Evolutionary conservation across 768 basidiomycete genomes (phyloP), one percentile per base, ranked within the genome.

Genomic region (Auriscalpium microsporum): DNA sequence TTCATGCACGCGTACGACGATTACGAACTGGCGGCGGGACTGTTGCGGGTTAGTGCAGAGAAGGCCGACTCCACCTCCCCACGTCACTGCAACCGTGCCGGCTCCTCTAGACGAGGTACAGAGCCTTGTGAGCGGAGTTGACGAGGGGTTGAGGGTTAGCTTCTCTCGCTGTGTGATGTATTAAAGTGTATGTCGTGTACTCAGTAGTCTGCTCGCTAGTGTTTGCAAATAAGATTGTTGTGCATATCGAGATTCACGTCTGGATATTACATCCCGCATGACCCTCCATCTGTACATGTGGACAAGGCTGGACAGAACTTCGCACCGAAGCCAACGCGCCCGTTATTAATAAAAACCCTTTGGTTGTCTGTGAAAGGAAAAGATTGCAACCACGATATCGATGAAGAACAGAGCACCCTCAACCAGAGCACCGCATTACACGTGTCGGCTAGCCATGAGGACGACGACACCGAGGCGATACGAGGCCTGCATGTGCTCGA

Each of bases 1-100:
- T 55, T 34, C 42, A 48, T 56, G 47, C 48, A 52, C 53, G 52
- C 48, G 48, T 23, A 59, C 40, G 51, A 53, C 50, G 54, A 55
- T 59, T 48, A 46, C 52, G 37, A 46, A 54, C 50, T 48, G 48
- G 53, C 40, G 21, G 34, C 34, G 37, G 37, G 58, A 23, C 40
- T 19, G 45, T 38, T 42, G 36, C 34, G 56, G 45, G 38, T 21
- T 36, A 45, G 45, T 4, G 28, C 47, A 51, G 48, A 48, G 40
- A 42, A 42, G 40, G 40, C 13, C 17, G 14, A 9, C 14, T 14
- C 3, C 8, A 5, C 13, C 40, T 42, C 40, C 17, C 17, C 17
- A 42, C 40, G 14, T 14, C 17, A 42, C 40, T 42, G 40, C 40
- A 17, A 42, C 13, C 40, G 40, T 42, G 13, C 17, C 17, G 6